Conservation (phyloP, 108 stramenopile genomes). For the Cyclotella choctawhatcheeana region DNA sequence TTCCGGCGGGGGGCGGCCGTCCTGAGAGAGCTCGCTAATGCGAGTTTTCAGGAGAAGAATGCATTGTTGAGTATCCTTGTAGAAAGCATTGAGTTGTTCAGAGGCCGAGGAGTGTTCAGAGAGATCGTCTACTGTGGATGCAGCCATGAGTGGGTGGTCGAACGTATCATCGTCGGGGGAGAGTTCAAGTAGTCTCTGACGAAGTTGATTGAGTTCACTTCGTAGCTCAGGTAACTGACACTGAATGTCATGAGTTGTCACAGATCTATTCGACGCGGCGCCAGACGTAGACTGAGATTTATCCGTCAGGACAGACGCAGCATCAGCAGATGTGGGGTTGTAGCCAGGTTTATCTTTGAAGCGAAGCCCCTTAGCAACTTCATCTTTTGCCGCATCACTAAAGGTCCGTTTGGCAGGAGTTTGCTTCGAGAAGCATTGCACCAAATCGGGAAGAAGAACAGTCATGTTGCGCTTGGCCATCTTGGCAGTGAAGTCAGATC, state of each 20-base stretch:
- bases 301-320: not conserved
- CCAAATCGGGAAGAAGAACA: not conserved
- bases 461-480: not conserved
- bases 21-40: not conserved
- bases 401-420: not conserved
- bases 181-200: not conserved
- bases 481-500: not conserved
- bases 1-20: not conserved
- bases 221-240: not conserved
- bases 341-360: not conserved
- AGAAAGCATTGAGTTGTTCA: not conserved
- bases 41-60: conserved; percentile 3
- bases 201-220: not conserved
- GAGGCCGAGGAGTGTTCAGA: not conserved
- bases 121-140: not conserved
- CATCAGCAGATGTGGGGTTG: conserved; percentile 1
- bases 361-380: not conserved
- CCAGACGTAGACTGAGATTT: not conserved
- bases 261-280: not conserved
- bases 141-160: not conserved
- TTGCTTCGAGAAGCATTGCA: not conserved
- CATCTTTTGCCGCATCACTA: conserved; percentile 2
- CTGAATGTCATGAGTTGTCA: not conserved
- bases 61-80: not conserved
- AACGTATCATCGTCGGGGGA: not conserved